phyloP scores from a whole-genome alignment of 2,329 filamentous ascomycete genomes.

The Sphaerulina vaccinii region DNA sequence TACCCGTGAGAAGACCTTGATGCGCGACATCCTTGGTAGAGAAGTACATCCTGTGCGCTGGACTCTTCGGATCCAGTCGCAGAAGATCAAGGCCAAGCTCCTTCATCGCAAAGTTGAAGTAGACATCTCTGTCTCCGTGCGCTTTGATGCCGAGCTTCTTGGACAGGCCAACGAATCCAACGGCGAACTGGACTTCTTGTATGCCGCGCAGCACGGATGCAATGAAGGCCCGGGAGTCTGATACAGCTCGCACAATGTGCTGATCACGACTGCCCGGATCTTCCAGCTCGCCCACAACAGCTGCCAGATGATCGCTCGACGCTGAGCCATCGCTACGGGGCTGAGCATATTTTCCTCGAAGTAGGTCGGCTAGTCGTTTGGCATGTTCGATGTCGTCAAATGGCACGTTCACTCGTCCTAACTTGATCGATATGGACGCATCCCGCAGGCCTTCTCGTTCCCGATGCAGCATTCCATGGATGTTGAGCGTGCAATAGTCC shows the following conservation, averaged over 20 bases:
- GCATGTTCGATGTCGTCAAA: slow-evolving; percentile 78
- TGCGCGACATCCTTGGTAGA: slow-evolving; percentile 88
- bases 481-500: slow-evolving; percentile 82
- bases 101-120: slow-evolving; percentile 89
- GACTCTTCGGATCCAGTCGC: slow-evolving; percentile 85
- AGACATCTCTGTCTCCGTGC: slow-evolving; percentile 67
- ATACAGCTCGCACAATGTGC: slow-evolving; percentile 75
- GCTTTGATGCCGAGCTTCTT: slow-evolving; percentile 71
- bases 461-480: slow-evolving; percentile 87
- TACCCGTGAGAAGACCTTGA: slow-evolving; percentile 85
- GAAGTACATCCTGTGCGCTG: slow-evolving; percentile 98
- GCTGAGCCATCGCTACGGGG: slow-evolving; percentile 35
- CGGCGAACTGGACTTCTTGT: slow-evolving; percentile 92
- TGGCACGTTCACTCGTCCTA: slow-evolving; percentile 85
- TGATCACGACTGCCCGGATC: slow-evolving; percentile 65
- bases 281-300: slow-evolving; percentile 73
- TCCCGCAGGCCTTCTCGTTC: slow-evolving; percentile 84
- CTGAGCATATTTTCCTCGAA: slow-evolving; percentile 43
- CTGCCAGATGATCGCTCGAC: slow-evolving; percentile 59
- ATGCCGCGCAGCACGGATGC: slow-evolving; percentile 88
- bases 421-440: slow-evolving; percentile 83
- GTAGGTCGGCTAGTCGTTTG: slow-evolving; percentile 53
- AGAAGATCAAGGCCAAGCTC: slow-evolving; percentile 93
- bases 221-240: slow-evolving; percentile 88
- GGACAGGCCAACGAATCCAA: slow-evolving; percentile 85